Evolutionary conservation across 2,329 filamentous ascomycete species (phyloP), one percentile per base, ranked within the genome.

Genomic region (Fusarium transvaalense): DNA sequence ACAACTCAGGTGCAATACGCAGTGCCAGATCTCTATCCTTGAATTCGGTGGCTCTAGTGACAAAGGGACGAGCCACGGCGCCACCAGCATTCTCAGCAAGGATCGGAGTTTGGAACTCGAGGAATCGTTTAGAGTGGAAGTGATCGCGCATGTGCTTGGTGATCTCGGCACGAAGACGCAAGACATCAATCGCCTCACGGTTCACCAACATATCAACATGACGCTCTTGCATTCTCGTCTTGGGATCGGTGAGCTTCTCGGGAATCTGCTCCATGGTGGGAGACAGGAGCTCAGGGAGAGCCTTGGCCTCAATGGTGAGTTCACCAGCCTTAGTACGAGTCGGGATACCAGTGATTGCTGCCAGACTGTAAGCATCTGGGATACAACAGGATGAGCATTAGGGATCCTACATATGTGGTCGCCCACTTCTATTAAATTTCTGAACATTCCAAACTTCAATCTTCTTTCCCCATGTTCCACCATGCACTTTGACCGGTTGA

Each of bases 101-200:
- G 59, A 98, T 93, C 1, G 96, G 96, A 0, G 96, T 99, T 72
- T 92, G 92, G 46, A 98, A 94, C 80, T 97, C 94, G 55, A 94
- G 82, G 75, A 97, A 97, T 8, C 86, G 85, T 45, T 87, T 84
- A 10, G 88, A 83, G 62, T 92, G 83, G 56, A 98, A 88, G 76
- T 91, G 93, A 52, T 88, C 85, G 35, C 93, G 89, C 68, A 98
- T 84, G 69, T 88, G 87, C 61, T 90, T 89, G 67, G 93, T 89
- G 62, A 98, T 87, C 37, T 88, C 82, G 1, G 93, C 90, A 35
- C 95, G 89, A 25, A 96, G 84, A 32, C 90, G 86, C 51, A 98
- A 82, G 2, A 89, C 88, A 74, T 96, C 89, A 14, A 89, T 83
- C 4, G 89, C 85, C 38, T 86, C 81, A 34, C 84, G 85, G 77